A percentile compares a stretch with the other conserved stretches of the same genome.
These are phyloP conservation scores for Apiospora arundinis DNA, from an alignment of 2,329 filamentous ascomycete genomes.

Conservation along the genomic window DNA sequence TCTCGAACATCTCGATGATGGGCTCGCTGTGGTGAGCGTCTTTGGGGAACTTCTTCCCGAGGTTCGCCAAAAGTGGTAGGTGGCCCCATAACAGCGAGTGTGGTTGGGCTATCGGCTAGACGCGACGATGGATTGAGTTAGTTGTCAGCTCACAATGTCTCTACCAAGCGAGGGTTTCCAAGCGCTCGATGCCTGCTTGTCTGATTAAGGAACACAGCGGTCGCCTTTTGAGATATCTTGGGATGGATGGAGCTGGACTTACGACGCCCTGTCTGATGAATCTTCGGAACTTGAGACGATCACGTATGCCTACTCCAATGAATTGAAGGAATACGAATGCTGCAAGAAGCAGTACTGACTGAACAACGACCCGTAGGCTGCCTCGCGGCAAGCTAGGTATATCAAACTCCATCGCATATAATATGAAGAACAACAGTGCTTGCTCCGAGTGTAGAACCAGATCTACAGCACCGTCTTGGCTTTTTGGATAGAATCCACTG, in stretches of 20 bases:
- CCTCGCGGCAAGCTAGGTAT: constrained; percentile 1
- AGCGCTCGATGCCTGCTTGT: neutral
- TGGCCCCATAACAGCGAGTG: constrained; percentile 5
- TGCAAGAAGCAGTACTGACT: neutral
- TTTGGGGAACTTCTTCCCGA: constrained; percentile 23
- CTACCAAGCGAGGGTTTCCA: neutral
- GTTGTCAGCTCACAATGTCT: neutral
- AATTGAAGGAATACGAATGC: neutral
- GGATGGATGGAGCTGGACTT: neutral
- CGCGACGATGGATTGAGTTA: neutral
- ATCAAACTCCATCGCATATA: neutral
- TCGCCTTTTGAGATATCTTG: neutral
- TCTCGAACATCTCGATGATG: constrained; percentile 28
- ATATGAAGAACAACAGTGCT: neutral
- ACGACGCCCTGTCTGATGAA: neutral
- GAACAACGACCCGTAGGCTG: neutral
- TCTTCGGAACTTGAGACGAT: neutral
- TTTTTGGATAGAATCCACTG: neutral
- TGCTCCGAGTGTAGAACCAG: neutral
- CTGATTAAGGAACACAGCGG: no score
- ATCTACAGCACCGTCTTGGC: neutral
- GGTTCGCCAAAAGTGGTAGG: neutral
- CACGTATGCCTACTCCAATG: neutral
- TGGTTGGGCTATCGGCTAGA: constrained; percentile 11
- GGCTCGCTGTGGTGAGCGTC: constrained; percentile 32